Evolutionary conservation across 371 early-diverging fungal species (phyloP), one percentile per base, ranked within the genome.

Genomic region (Umbelopsis sp.): DNA sequence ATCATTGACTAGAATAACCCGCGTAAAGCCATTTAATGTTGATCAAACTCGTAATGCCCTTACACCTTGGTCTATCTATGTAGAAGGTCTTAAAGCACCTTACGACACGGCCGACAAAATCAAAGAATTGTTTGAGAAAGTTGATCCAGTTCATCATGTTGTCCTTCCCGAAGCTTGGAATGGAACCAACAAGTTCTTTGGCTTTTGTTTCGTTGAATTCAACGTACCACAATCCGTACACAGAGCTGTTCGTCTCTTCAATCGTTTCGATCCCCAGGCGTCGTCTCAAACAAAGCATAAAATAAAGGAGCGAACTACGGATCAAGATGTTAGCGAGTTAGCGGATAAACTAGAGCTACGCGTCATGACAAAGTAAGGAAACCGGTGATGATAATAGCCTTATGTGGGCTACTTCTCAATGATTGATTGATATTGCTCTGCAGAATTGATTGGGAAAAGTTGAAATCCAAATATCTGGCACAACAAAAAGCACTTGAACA

Each of bases 91-190:
- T 7, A 29, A 35, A 35, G 29, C 57, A 12, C 57, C 57, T 18
- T 57, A 57, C 9, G n/a, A 35, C 35, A 57, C 57, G 6, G 35
- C 12, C 3, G 57, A 57, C 16, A 57, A 57, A 35, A 57, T 57
- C 57, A 57, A 29, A 16, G 57, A 57, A 0, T 35, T 57, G 3
- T 57, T 57, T 18, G 57, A 57, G 29, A 57, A 29, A 29, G 35
- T 57, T n/a, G 57, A 57, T 57, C 57, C 57, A 11, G 57, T 57
- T 3, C 57, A 57, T n/a, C 37, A 57, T n/a, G 57, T 57, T 14
- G 29, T 35, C 35, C 35, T 57, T 29, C 57, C 57, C 9, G 57
- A 57, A 35, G 18, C 57, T 3, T 35, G 25, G 14, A 18, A 18
- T 11, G 57, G 57, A 18, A 29, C 18, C 14, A 29, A 57, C 1